Conservation (phyloP, 441 rosid species). For the Brassica hybrid region DNA sequence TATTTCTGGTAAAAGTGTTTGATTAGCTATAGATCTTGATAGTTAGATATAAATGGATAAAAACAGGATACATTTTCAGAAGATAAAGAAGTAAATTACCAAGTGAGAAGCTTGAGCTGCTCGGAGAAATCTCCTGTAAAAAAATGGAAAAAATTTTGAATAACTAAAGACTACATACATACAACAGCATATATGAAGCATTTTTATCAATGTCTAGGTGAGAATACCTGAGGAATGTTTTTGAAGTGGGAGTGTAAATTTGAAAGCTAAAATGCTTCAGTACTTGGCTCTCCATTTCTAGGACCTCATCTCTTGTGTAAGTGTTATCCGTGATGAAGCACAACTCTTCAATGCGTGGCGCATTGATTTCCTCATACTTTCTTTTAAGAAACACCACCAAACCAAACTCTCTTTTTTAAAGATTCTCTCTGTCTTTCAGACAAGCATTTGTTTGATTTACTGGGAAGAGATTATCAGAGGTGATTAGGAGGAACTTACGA, state of each 20-base stretch:
- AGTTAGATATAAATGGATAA: no score
- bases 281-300: constrained; percentile 55
- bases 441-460: neutral
- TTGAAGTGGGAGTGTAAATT: constrained; percentile 54
- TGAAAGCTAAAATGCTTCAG: constrained; percentile 55
- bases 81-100: constrained; percentile 40
- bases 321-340: constrained; percentile 48
- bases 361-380: no score
- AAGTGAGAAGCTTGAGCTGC: constrained; percentile 62
- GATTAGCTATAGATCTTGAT: neutral
- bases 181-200: neutral
- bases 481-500: constrained; percentile 52
- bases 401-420: constrained; percentile 14
- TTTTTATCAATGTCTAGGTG: no score
- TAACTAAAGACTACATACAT: no score
- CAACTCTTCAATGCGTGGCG: no score
- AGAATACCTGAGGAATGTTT: constrained; percentile 48
- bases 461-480: neutral
- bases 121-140: constrained; percentile 54
- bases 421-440: constrained; percentile 2
- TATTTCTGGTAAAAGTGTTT: no score
- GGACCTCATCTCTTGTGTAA: constrained; percentile 58
- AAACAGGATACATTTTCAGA: no score
- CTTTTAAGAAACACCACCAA: neutral
- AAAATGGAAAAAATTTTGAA: neutral